Base-by-base conservation (phyloP, 257 asterid species). In the Linaria vulgaris region DNA sequence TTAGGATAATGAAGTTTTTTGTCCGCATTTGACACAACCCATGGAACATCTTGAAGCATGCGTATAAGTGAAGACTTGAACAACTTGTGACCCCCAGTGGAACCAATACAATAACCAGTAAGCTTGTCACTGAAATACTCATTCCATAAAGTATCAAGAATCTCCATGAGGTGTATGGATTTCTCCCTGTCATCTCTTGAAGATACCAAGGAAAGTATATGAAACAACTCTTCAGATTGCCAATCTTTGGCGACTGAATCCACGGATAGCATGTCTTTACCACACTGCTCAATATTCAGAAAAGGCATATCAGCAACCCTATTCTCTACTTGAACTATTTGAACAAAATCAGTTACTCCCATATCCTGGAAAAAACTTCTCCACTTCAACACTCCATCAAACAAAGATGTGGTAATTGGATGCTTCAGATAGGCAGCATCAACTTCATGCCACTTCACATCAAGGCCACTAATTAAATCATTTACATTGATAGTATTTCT, bases 71-170 rank as follows among this genome's bases (percentile, higher is more conserved):
- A 80, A 50, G 97, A 89, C 52, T 75, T 79, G 56, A 82, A 81
- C 12, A 73, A 56, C 59, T 76, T 85, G 58, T 51, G 56, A 60
- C 73, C 87, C 48, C 90, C 95, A 73, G 72, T 56, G 38, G 78
- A 65, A 78, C 71, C 72, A 70, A 76, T 66, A 74, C 39, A 80
- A 68, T 73, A 72, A 74, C 83, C 85, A 69, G 74, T 64, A 61
- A 74, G 76, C 83, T 85, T 92, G 34, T 82, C 84, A 51, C 82
- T 69, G 76, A 87, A 92, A 78, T 64, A 70, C 55, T 76, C 83
- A 77, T 92, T 94, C 99, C 99, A 92, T 57, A 89, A 47, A 45
- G 59, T 76, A 85, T 89, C 97, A 65, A 92, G 90, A 74, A 92
- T 76, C 79, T 89, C 99, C 82, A 92, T 66, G 69, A 92, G 78